Evolutionary conservation across 768 basidiomycete species (phyloP).

Genomic region (Boletus patriciae): DNA sequence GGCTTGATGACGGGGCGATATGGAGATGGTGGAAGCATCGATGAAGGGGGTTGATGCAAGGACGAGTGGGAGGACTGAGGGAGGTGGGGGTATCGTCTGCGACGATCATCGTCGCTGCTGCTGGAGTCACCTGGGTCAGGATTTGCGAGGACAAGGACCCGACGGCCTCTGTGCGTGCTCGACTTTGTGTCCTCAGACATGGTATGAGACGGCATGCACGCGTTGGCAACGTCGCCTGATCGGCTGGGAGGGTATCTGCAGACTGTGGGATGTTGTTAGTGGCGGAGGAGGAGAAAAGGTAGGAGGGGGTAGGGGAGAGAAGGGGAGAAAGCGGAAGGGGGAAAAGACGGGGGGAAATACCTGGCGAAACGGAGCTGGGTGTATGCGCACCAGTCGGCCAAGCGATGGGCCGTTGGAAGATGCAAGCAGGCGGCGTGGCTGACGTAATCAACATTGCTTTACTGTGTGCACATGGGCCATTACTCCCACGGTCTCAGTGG

Average conservation of each 20-base stretch:
- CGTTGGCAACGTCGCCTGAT: constrained; percentile 31
- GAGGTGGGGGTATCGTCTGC: constrained; percentile 4
- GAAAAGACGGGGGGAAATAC: constrained; percentile 9
- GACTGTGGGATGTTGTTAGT: not conserved
- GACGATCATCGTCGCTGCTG: constrained; percentile 39
- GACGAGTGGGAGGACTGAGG: constrained; percentile 28
- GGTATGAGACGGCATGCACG: constrained; percentile 33
- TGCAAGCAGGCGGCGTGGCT: constrained; percentile 26
- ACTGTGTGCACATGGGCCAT: constrained; percentile 12
- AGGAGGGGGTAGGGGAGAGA: not conserved
- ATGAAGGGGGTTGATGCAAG: constrained; percentile 25
- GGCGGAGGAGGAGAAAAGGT: not conserved
- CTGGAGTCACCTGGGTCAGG: constrained; percentile 52
- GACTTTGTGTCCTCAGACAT: constrained; percentile 66
- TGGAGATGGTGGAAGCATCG: constrained; percentile 23
- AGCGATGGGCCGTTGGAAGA: constrained; percentile 29
- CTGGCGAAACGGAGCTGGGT: constrained; percentile 22
- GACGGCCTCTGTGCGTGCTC: constrained; percentile 34
- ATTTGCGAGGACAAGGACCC: constrained; percentile 60
- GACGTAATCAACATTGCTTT: constrained; percentile 30
- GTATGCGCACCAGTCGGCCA: constrained; percentile 31
- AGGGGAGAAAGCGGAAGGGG: not conserved
- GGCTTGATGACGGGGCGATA: constrained; percentile 22
- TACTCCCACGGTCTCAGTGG: constrained; percentile 13
- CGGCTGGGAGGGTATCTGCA: constrained; percentile 4